phyloP scores from a whole-genome alignment of 2,329 filamentous ascomycete genomes.

The Ascochyta fabae region DNA sequence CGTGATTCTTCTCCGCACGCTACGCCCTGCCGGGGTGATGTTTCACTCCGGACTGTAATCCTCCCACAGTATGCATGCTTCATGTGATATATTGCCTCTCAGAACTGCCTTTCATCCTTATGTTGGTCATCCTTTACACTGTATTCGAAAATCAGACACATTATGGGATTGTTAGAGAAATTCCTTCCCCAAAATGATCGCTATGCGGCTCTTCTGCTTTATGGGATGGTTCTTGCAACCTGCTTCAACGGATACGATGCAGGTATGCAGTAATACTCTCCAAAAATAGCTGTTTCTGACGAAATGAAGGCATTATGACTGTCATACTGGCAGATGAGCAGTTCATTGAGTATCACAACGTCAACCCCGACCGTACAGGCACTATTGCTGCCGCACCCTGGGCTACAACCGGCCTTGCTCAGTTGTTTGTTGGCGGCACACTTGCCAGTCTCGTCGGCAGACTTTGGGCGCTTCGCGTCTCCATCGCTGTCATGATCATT shows the following conservation, averaged over 20 bases:
- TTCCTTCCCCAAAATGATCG: conserved; percentile 11
- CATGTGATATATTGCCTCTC: too few species aligned
- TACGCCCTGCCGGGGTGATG: not conserved
- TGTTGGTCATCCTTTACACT: not conserved
- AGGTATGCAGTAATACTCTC: not conserved
- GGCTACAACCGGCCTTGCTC: conserved; percentile 7
- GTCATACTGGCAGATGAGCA: conserved; percentile 10
- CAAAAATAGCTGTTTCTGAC: not conserved
- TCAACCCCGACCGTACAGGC: not conserved
- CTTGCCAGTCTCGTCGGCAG: too few species aligned
- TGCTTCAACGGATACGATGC: conserved; percentile 19
- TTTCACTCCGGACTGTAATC: not conserved
- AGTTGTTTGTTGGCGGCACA: conserved; percentile 5
- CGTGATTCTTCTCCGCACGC: not conserved
- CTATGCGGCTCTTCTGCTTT: too few species aligned
- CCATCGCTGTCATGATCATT: too few species aligned
- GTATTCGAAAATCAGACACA: not conserved
- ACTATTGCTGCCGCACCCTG: conserved; percentile 8
- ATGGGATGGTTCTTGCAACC: conserved; percentile 4
- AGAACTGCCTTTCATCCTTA: not conserved
- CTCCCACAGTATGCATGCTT: not conserved
- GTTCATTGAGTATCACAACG: conserved; percentile 4
- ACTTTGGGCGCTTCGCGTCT: too few species aligned
- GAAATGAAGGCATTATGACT: conserved; percentile 10
- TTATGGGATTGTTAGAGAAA: conserved; percentile 2